Conservation (phyloP, 352 stramenopile genomes). For the Phytopythium delawarense region DNA sequence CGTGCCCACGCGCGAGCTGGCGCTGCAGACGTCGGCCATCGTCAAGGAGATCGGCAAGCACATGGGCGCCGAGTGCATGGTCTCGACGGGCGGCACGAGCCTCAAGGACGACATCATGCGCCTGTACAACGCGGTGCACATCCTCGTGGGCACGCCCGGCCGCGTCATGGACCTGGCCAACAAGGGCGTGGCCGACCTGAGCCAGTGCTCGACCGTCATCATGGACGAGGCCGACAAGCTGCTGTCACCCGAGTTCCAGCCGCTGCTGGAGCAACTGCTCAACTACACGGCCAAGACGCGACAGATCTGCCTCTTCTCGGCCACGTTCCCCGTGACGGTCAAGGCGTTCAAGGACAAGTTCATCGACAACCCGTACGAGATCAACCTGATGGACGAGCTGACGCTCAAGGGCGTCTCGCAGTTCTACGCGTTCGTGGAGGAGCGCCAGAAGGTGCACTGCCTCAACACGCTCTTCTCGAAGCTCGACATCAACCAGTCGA, state of each 20-base stretch:
- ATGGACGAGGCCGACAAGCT: conserved; percentile 99
- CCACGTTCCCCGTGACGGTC: conserved; percentile 99
- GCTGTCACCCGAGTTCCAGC: conserved; percentile 97
- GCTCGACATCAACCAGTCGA: conserved; percentile 99
- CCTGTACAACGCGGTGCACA: conserved; percentile 99
- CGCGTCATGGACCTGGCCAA: conserved; percentile 98
- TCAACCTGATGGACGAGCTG: conserved; percentile 99
- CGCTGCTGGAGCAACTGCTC: conserved; percentile 97
- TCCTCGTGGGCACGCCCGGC: conserved; percentile 98
- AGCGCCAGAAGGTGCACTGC: conserved; percentile 99
- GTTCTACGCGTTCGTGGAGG: conserved; percentile 99
- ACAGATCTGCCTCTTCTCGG: conserved; percentile 99
- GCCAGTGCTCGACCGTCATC: conserved; percentile 96
- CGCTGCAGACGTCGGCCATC: conserved; percentile 97
- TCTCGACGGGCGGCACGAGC: conserved; percentile 97
- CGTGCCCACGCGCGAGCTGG: conserved; percentile 98
- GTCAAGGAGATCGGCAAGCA: conserved; percentile 99
- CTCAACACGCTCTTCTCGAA: conserved; percentile 99
- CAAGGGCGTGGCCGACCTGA: conserved; percentile 97
- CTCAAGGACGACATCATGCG: conserved; percentile 99
- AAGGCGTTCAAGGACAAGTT: conserved; percentile 99
- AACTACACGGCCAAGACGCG: conserved; percentile 91
- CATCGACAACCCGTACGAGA: conserved; percentile 98
- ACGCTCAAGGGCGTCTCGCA: conserved; percentile 99
- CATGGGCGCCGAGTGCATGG: conserved; percentile 97